Evolutionary conservation across 257 asterid genomes (phyloP).

Genomic region (Thymus quinquecostatus): DNA sequence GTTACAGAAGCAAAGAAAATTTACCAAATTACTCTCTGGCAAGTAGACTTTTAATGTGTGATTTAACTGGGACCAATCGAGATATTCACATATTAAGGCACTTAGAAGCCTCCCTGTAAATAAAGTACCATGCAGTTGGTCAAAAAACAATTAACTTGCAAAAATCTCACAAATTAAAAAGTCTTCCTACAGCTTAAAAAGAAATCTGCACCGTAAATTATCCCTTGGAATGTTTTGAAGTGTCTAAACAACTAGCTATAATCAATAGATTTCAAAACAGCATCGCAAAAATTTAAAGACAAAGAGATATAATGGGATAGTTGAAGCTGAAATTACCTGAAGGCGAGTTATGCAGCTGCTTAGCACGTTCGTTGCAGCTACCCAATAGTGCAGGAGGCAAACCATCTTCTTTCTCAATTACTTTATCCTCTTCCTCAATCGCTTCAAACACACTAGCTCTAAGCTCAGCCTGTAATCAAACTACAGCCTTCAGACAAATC

Average conservation of each 20-base stretch:
- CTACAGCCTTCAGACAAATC: background rate
- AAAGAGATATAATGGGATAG: background rate
- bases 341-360: conserved; percentile 77
- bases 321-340: conserved; percentile 49
- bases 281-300: background rate
- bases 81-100: conserved; percentile 81
- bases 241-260: conserved; percentile 3
- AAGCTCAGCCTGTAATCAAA: conserved; percentile 65
- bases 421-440: conserved; percentile 82
- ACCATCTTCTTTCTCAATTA: conserved; percentile 63
- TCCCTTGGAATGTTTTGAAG: background rate
- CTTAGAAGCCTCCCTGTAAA: conserved; percentile 75
- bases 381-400: conserved; percentile 81
- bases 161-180: background rate
- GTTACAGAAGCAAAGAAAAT: conserved; percentile 16
- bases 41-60: conserved; percentile 82
- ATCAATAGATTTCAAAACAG: background rate
- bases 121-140: background rate
- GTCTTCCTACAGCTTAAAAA: background rate
- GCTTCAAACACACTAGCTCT: conserved; percentile 91
- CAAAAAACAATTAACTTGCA: background rate
- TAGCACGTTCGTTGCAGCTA: conserved; percentile 85
- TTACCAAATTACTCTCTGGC: conserved; percentile 91
- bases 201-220: background rate
- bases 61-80: conserved; percentile 85